Base-by-base conservation (phyloP, 139 green algal genomes). In the Zygnema circumcarinatum region DNA sequence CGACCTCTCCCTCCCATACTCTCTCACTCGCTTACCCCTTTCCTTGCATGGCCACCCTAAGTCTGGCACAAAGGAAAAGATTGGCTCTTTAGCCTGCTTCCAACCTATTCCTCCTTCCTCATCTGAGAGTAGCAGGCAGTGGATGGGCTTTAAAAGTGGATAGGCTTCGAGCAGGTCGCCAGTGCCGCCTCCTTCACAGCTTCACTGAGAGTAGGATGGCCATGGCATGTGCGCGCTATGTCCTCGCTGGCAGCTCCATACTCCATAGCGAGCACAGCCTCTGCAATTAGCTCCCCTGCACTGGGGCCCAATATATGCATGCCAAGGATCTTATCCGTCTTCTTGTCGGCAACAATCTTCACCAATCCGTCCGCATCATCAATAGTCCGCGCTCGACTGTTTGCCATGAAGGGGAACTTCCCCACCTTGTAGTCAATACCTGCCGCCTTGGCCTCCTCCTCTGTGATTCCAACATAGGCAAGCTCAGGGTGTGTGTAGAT, bases 351-450 rank as follows among this genome's bases (percentile, higher is more conserved):
- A 3, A 99, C 91, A 40, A 99, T 95, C 95, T 99, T 99, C 38
- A 98, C 95, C 81, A 94, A 39, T 2, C 92, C 92, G 21, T 93
- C 92, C 0, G 94, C 92, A 83, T 98, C 95, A 33, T 97, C 93
- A 42, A 98, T 94, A 52, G 93, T 94, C n/a, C 95, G 90, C 0
- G 97, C 97, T 33, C 97, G 92, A 84, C 92, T 96, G 94, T 99
- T 99, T 62, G 97, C 97, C 94, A 98, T 96, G 87, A 99, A 96
- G 3, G 91, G 84, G 89, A 99, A 99, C 90, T 98, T 99, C 75
- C 97, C 97, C 1, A 93, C 87, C 88, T 95, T 96, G 92, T 97
- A 97, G 20, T 95, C 73, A 1, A 92, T 53, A 41, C 93, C 95
- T n/a, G 86, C 83, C 20, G 72, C 92, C 91, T 98, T 97, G 79